These are phyloP conservation scores for Paralagenidium karlingii DNA, from an alignment of 352 stramenopile genomes.

Conservation along the genomic window DNA sequence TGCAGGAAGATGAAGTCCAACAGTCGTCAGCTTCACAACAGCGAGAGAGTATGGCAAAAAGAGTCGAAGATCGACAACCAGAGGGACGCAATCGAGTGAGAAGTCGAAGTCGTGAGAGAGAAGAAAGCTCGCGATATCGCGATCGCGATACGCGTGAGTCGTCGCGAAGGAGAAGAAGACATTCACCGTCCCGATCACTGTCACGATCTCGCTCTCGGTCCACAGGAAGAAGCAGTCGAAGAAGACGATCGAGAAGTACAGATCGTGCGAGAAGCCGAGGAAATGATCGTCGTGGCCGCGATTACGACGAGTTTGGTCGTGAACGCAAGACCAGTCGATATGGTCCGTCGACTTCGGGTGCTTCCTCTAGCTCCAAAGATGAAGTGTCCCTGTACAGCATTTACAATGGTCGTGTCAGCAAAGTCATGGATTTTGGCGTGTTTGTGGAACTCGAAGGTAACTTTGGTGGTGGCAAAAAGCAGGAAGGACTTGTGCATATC, in stretches of 20 bases:
- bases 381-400: slow-evolving; percentile 74
- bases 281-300: neutral
- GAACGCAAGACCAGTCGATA: slow-evolving; percentile 9
- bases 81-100: slow-evolving; percentile 11
- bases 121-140: slow-evolving; percentile 13
- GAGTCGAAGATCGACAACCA: slow-evolving; percentile 6
- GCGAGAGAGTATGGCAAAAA: no score
- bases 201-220: neutral
- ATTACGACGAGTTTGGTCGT: slow-evolving; percentile 1
- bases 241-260: no score
- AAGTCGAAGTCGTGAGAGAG: slow-evolving; percentile 10
- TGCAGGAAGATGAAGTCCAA: slow-evolving; percentile 10
- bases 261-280: no score
- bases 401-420: slow-evolving; percentile 89
- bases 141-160: slow-evolving; percentile 6
- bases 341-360: neutral
- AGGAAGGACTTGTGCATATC: slow-evolving; percentile 92
- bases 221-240: no score
- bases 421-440: slow-evolving; percentile 95
- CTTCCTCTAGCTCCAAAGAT: slow-evolving; percentile 3
- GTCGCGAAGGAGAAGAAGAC: no score
- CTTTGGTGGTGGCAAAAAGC: slow-evolving; percentile 30
- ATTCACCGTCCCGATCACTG: neutral
- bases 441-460: slow-evolving; percentile 89
- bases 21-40: no score